phyloP scores from a whole-genome alignment of 176 grass and related monocot genomes.

The Zea luxurians region DNA sequence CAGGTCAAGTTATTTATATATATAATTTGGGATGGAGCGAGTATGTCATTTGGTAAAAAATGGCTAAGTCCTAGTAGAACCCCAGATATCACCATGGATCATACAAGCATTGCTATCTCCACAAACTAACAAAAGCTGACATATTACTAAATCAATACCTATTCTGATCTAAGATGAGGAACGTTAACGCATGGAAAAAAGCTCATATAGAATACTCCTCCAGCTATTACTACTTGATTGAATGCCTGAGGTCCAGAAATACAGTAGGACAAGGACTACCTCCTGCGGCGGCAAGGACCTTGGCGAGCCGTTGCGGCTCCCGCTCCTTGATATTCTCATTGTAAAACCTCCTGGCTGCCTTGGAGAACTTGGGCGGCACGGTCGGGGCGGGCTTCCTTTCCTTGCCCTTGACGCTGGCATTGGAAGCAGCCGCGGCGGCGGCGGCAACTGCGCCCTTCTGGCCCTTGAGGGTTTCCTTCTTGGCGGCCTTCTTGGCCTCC shows the following conservation, averaged over 20 bases:
- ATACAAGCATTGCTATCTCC: not conserved
- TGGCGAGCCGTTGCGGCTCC: slow-evolving; percentile 67
- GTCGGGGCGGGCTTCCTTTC: slow-evolving; percentile 41
- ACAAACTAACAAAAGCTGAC: not conserved
- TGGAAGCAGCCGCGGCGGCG: slow-evolving; percentile 8
- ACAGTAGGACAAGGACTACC: slow-evolving; percentile 41
- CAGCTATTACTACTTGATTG: not conserved
- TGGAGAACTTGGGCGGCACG: slow-evolving; percentile 71
- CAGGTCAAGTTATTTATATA: too few relatives aligned
- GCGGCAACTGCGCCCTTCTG: not conserved
- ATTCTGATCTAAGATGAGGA: not conserved
- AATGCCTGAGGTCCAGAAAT: not conserved
- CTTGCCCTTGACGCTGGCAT: slow-evolving; percentile 30
- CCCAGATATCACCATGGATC: not conserved
- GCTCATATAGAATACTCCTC: not conserved
- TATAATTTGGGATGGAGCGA: too few relatives aligned
- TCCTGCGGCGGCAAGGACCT: slow-evolving; percentile 81
- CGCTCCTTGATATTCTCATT: slow-evolving; percentile 67
- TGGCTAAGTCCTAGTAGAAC: not conserved
- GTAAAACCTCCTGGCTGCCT: slow-evolving; percentile 93
- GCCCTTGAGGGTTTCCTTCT: slow-evolving; percentile 39
- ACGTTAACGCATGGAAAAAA: not conserved
- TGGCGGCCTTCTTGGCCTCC: slow-evolving; percentile 51
- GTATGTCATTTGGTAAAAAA: not conserved
- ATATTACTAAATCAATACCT: not conserved